Evolutionary conservation across 805 yeast species (phyloP), one percentile per base, ranked within the genome.

Genomic region (Peterozyma xylosa): DNA sequence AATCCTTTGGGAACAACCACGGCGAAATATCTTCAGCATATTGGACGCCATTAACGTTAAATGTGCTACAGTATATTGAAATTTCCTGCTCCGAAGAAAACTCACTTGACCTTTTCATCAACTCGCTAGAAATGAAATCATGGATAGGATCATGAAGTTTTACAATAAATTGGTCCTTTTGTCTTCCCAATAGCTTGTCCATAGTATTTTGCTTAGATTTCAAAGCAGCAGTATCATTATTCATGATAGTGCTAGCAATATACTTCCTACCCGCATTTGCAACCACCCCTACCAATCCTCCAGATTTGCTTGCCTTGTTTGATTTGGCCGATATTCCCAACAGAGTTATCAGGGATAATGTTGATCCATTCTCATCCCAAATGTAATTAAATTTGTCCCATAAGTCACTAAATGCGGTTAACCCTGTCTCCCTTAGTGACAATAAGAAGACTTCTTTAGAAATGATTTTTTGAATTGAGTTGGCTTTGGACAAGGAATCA

Each of bases 11-110:
- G 47, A 68, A 76, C 3, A 77, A 37, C 71, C 79, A 73, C 5
- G 58, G 53, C 5, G 54, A 52, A 9, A 76, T 55, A 48, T 66
- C 67, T 1, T 69, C 76, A 11, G 70, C 69, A 43, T 57, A 62
- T 33, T 62, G 50, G n/a, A 64, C 60, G 0, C 78, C 82, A 57
- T 76, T 76, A 32, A 76, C 78, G 49, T 77, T 77, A 54, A 73
- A 76, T 0, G 82, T 75, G 5, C 74, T 68, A 0, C 78, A 63
- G 58, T 63, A 76, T 5, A 76, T 58, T 5, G 54, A 48, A 15
- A 76, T 59, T 13, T 72, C 71, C 44, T 62, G 64, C 32, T 53
- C 55, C 5, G 66, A 64, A 9, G 67, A 63, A 50, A 62, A 77
- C 48, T 70, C 71, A 30, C 55, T 53, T 3, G 70, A 48, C 17